Conservation (phyloP, 2,329 filamentous ascomycete genomes). For the Aspergillus sp. region DNA sequence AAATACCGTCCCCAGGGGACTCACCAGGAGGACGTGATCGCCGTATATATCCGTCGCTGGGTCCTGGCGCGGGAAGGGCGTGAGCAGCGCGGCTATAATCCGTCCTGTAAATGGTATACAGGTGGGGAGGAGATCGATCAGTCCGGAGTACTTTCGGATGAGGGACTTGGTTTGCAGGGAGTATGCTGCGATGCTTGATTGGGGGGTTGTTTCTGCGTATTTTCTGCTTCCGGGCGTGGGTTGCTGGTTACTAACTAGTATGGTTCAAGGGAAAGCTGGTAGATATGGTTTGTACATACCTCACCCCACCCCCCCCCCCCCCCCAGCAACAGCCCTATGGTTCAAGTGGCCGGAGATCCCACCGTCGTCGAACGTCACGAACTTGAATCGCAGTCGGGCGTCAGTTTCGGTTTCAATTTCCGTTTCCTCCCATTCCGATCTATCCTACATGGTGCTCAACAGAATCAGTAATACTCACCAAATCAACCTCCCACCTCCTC, state of each 20-base stretch:
- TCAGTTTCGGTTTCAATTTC: too few species aligned
- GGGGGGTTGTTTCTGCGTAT: conserved; percentile 28
- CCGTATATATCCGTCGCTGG: conserved; percentile 12
- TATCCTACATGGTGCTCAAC: too few species aligned
- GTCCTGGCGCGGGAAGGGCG: background rate
- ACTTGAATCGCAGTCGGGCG: conserved; percentile 16
- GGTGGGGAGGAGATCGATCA: conserved; percentile 39
- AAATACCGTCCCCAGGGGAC: conserved; percentile 38
- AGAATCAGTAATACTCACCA: conserved; percentile 21
- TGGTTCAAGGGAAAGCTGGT: too few species aligned
- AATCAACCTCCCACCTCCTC: conserved; percentile 39
- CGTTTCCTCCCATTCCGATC: background rate
- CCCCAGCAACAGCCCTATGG: conserved; percentile 41
- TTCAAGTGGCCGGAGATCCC: conserved; percentile 44
- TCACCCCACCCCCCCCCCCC: too few species aligned
- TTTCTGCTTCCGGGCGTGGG: background rate
- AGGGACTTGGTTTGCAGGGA: conserved; percentile 37
- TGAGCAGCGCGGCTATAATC: conserved; percentile 20
- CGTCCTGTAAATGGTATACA: conserved; percentile 35
- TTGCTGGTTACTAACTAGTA: too few species aligned
- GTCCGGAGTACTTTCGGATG: conserved; percentile 40
- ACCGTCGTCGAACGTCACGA: conserved; percentile 44
- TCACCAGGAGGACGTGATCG: conserved; percentile 36
- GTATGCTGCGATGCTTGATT: conserved; percentile 34
- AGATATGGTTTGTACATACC: conserved; percentile 22